Evolutionary conservation across 495 filamentous ascomycete species (phyloP).

Genomic region (Lentithecium fluviatile): DNA sequence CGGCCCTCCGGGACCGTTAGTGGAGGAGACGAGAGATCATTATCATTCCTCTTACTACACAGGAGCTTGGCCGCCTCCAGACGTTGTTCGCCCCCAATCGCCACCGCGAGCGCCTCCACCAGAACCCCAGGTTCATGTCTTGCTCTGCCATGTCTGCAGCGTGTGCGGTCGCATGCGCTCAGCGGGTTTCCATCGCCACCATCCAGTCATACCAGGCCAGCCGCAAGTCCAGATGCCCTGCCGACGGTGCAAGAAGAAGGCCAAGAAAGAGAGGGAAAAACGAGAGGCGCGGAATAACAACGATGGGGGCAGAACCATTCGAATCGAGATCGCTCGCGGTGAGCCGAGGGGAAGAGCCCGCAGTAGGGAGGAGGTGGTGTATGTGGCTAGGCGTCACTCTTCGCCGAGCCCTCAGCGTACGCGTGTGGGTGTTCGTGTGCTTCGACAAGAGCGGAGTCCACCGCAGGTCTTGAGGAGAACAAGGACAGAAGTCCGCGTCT

Average conservation of each 20-base stretch:
- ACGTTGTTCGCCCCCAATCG: background rate
- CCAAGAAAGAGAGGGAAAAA: constrained; percentile 10
- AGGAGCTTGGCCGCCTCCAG: constrained; percentile 1
- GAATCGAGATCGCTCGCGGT: background rate
- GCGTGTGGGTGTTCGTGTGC: constrained; percentile 1
- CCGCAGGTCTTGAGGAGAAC: background rate
- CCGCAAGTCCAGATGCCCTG: constrained; percentile 9
- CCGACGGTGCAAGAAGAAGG: constrained; percentile 28
- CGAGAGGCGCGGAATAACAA: background rate
- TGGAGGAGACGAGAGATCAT: background rate
- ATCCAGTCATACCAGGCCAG: constrained; percentile 28
- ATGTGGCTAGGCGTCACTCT: background rate
- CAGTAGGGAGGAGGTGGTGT: constrained; percentile 1
- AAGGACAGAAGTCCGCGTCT: background rate
- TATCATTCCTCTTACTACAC: background rate
- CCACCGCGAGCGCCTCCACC: background rate
- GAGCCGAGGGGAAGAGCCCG: constrained; percentile 9
- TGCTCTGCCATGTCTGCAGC: constrained; percentile 28
- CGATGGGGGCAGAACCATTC: background rate
- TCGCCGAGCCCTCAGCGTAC: constrained; percentile 3
- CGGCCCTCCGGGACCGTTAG: too few species aligned
- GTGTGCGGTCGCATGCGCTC: constrained; percentile 32
- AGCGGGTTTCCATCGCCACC: constrained; percentile 23
- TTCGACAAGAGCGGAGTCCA: constrained; percentile 1
- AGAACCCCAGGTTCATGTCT: background rate